Evolutionary conservation across 495 filamentous ascomycete genomes (phyloP).

Genomic region (Cercophora sp.): DNA sequence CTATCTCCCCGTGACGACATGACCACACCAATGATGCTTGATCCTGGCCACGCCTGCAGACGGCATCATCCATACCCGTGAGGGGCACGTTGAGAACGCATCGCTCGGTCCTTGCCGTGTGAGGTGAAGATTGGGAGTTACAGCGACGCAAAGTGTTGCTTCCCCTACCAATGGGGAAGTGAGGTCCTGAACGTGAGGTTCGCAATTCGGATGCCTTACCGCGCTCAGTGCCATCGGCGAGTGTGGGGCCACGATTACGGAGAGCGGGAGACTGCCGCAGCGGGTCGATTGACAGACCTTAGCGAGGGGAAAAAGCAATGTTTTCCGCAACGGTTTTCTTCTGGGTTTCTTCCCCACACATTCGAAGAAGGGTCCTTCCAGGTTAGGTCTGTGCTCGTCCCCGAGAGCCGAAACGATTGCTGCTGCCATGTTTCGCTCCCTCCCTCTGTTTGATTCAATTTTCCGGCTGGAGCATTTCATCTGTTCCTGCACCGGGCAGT

Average conservation of each 20-base stretch:
- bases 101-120: no score
- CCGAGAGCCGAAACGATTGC: background rate
- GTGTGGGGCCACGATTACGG: background rate
- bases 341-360: constrained; percentile 8
- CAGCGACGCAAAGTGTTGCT: no score
- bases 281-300: constrained; percentile 8
- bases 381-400: constrained; percentile 4
- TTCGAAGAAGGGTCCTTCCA: constrained; percentile 12
- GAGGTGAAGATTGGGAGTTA: no score
- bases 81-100: constrained; percentile 3
- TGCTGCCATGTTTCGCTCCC: background rate
- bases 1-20: constrained; percentile 8
- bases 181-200: no score
- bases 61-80: background rate
- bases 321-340: constrained; percentile 7
- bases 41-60: background rate
- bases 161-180: no score
- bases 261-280: constrained; percentile 13
- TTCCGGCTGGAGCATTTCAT: background rate
- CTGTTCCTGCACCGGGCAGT: no score
- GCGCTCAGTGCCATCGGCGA: no score
- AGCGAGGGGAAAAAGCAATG: constrained; percentile 16
- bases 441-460: background rate
- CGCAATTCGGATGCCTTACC: no score
- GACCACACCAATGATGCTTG: background rate